phyloP scores from a whole-genome alignment of 169 alveolate species.

The Plasmodium vinckei region DNA sequence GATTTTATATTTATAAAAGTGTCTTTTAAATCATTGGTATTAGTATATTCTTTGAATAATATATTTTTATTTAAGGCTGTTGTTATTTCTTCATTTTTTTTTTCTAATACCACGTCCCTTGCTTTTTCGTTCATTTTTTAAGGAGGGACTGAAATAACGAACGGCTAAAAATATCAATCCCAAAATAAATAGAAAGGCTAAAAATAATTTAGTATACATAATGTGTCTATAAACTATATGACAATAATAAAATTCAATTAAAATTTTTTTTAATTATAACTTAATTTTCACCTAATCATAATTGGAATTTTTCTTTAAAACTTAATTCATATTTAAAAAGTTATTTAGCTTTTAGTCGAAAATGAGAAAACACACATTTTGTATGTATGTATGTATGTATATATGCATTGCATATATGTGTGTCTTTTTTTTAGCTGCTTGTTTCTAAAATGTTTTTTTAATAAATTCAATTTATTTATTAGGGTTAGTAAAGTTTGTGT shows the following conservation, averaged over 20 bases:
- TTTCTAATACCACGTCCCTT: conserved; percentile 12
- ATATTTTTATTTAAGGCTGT: conserved; percentile 33
- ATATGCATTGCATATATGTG: background rate
- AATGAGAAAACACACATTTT: too few relatives aligned
- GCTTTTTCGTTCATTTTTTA: conserved; percentile 34
- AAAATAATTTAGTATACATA: background rate
- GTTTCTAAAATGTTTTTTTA: background rate
- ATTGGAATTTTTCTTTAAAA: too few relatives aligned
- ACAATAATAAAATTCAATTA: too few relatives aligned
- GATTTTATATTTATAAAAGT: conserved; percentile 38
- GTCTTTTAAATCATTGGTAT: conserved; percentile 33
- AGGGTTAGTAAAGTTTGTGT: too few relatives aligned
- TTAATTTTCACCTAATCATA: too few relatives aligned
- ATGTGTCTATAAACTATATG: too few relatives aligned
- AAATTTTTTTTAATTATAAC: too few relatives aligned
- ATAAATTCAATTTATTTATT: too few relatives aligned
- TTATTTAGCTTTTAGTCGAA: too few relatives aligned
- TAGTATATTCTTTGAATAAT: conserved; percentile 37
- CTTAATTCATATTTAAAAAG: too few relatives aligned
- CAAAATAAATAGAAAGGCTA: background rate
- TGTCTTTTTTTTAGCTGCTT: background rate
- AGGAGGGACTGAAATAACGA: background rate
- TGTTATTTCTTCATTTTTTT: conserved; percentile 25
- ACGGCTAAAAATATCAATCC: background rate
- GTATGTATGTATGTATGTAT: background rate